Evolutionary conservation across 805 yeast genomes (phyloP).

Genomic region (Ogataea wickerhamii): DNA sequence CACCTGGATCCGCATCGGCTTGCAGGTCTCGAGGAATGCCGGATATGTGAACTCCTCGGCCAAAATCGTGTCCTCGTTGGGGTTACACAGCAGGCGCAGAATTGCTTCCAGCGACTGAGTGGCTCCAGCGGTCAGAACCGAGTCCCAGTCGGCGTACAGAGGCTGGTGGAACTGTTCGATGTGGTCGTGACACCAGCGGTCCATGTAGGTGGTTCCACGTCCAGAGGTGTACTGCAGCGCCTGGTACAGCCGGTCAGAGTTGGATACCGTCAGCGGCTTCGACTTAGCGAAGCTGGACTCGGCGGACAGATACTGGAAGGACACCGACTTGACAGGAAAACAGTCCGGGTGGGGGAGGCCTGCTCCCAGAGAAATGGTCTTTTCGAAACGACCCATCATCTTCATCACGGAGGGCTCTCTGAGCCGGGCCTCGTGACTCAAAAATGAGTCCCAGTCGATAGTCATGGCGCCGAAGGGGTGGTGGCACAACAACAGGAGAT

Average conservation of each 20-base stretch:
- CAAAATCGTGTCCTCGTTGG: slow-evolving; percentile 72
- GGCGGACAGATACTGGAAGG: slow-evolving; percentile 34
- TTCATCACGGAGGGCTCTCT: slow-evolving; percentile 30
- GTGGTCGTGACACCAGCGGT: slow-evolving; percentile 41
- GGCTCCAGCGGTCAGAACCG: slow-evolving; percentile 72
- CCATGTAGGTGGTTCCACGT: slow-evolving; percentile 44
- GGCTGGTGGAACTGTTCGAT: slow-evolving; percentile 41
- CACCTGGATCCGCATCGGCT: slow-evolving; percentile 63
- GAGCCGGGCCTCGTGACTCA: slow-evolving; percentile 27
- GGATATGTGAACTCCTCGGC: slow-evolving; percentile 82
- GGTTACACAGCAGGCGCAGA: slow-evolving; percentile 69
- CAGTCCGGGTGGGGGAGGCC: slow-evolving; percentile 52
- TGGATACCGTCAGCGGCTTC: slow-evolving; percentile 30
- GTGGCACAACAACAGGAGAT: not conserved
- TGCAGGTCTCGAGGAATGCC: slow-evolving; percentile 79
- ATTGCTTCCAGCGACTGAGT: slow-evolving; percentile 88
- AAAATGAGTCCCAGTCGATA: slow-evolving; percentile 24
- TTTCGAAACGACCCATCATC: slow-evolving; percentile 20
- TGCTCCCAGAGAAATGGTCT: slow-evolving; percentile 50
- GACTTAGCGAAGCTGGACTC: slow-evolving; percentile 42
- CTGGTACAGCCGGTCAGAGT: slow-evolving; percentile 35
- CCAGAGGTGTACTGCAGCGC: slow-evolving; percentile 51
- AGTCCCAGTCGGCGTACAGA: slow-evolving; percentile 62
- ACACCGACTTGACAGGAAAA: slow-evolving; percentile 42
- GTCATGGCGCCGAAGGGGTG: slow-evolving; percentile 16